These are phyloP conservation scores for Peronospora destructor DNA, from an alignment of 352 stramenopile genomes.

Conservation along the genomic window DNA sequence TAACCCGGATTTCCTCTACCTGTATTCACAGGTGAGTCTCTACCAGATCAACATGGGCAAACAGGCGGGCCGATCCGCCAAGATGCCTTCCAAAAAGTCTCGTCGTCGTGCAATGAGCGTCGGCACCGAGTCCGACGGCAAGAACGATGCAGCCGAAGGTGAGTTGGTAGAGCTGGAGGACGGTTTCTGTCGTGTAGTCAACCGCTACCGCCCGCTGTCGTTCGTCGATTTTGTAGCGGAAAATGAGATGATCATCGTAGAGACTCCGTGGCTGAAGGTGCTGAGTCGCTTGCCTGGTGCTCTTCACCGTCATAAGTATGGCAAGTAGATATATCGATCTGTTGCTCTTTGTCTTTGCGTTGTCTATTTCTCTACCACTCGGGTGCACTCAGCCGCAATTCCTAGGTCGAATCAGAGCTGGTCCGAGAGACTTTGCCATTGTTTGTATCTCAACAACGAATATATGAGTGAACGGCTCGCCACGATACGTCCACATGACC, in stretches of 20 bases:
- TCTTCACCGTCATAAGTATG: slow-evolving; percentile 83
- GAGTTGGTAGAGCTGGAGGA: slow-evolving; percentile 56
- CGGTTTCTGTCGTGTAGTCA: slow-evolving; percentile 68
- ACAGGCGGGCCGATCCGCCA: slow-evolving; percentile 15
- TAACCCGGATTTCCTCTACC: slow-evolving; percentile 63
- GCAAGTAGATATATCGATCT: slow-evolving; percentile 59
- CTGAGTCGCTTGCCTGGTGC: slow-evolving; percentile 70
- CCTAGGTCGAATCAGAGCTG: slow-evolving; percentile 25
- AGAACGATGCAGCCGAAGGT: slow-evolving; percentile 47
- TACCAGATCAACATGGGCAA: slow-evolving; percentile 81
- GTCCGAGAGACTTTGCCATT: slow-evolving; percentile 57
- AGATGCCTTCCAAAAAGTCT: slow-evolving; percentile 40
- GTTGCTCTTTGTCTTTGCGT: slow-evolving; percentile 6
- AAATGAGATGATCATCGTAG: slow-evolving; percentile 73
- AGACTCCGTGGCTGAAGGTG: slow-evolving; percentile 85
- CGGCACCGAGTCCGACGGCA: slow-evolving; percentile 51
- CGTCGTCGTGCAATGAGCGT: slow-evolving; percentile 47
- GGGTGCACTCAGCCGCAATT: not conserved
- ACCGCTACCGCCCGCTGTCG: slow-evolving; percentile 77
- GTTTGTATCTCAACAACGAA: too few species aligned
- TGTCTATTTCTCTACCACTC: not conserved
- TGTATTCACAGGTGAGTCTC: slow-evolving; percentile 75
- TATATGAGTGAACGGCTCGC: too few species aligned
- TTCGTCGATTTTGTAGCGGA: slow-evolving; percentile 76
- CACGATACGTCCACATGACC: too few species aligned